A percentile compares a stretch with the other conserved stretches of the same genome.
Conservation (phyloP, 108 stramenopile genomes). For the Seminavis robusta region DNA sequence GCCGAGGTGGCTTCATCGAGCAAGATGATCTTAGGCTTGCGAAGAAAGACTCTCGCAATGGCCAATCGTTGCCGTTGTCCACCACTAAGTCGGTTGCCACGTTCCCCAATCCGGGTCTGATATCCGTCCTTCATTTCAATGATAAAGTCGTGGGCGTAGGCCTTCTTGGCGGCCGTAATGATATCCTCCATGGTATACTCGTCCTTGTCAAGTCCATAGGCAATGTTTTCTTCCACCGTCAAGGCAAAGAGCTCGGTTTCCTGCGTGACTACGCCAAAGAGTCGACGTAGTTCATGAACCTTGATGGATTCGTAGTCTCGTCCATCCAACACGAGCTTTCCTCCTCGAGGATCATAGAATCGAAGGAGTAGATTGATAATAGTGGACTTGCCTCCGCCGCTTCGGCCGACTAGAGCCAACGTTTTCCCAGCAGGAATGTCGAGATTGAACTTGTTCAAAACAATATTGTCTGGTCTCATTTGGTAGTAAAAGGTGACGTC, state of each 20-base stretch:
- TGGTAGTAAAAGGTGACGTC: constrained; percentile 88
- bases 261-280: constrained; percentile 59
- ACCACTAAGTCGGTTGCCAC: too few species aligned
- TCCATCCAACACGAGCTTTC: constrained; percentile 48
- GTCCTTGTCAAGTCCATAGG: constrained; percentile 43
- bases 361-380: constrained; percentile 68
- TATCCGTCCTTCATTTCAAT: constrained; percentile 55
- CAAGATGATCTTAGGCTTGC: constrained; percentile 53
- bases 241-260: constrained; percentile 69
- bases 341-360: constrained; percentile 65
- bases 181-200: constrained; percentile 41
- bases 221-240: constrained; percentile 69
- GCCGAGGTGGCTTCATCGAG: constrained; percentile 86
- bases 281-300: constrained; percentile 47
- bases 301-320: constrained; percentile 51
- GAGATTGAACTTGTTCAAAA: constrained; percentile 33
- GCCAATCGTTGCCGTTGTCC: constrained; percentile 83
- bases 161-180: constrained; percentile 39
- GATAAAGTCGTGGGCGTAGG: constrained; percentile 64
- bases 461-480: constrained; percentile 45
- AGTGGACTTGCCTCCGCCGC: constrained; percentile 76
- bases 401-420: constrained; percentile 45
- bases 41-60: constrained; percentile 70
- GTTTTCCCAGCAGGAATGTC: constrained; percentile 42
- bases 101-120: constrained; percentile 69